Evolutionary conservation across 2,329 filamentous ascomycete species (phyloP), one percentile per base, ranked within the genome.

Genomic region (Fusarium scirpi): DNA sequence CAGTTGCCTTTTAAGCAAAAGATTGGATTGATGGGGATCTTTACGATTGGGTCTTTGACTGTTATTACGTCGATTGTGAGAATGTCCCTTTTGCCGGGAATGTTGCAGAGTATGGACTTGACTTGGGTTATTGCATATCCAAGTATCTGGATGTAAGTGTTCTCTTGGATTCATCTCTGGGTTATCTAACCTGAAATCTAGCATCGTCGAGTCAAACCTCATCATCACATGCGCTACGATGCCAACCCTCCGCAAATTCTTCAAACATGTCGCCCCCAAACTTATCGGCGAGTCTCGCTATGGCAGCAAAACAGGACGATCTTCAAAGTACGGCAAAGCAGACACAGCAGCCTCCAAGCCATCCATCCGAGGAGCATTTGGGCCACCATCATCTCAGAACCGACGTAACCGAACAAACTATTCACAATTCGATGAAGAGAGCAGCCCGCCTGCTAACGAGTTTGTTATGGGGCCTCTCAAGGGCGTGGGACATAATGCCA

Each of bases 1-100:
- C 81, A 83, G 51, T 80, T 87, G 38, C 83, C 84, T 0, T 68
- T 70, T 25, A 80, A 79, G 48, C 84, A 86, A 60, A 87, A 85
- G 70, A 61, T 85, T n/a, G 83, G 79, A 1, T 72, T 85, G 4
- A 73, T 80, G 3, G 65, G 78, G 0, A 81, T 86, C 24, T 85
- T 87, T 49, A 81, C 80, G 7, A 75, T 86, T 12, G 84, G 82
- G 20, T 81, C 73, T 1, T 34, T 78, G 70, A 81, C 80, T 0
- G 67, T 81, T 5, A 63, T 79, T 0, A 81, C 79, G 0, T 80
- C 78, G 0, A 65, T 80, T 6, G 58, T 80, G 2, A 66, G 79
- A 5, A 69, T 78, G 5, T 64, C 67, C 0, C 66, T 80, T 8
- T 61, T 81, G 0, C 76, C 78, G 1, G 41, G 62, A 4, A 73